A percentile compares a stretch with the other conserved stretches of the same genome.
Conservation (phyloP, 371 early-diverging fungal species). For the Massospora cicadina region DNA sequence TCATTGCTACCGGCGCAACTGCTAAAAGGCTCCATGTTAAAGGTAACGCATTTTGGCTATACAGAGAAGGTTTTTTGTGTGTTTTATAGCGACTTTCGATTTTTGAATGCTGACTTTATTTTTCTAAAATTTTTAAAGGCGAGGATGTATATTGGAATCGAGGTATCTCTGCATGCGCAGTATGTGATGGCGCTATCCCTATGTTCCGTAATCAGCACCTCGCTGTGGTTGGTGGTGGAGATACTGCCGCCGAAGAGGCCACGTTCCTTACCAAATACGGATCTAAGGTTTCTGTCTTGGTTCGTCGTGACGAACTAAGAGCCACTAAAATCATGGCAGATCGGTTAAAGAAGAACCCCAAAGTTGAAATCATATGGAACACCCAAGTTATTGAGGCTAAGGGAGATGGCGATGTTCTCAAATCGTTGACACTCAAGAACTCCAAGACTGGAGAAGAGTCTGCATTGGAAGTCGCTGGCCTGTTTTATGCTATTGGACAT, state of each 20-base stretch:
- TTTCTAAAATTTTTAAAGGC: slow-evolving; percentile 19
- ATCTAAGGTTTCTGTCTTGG: slow-evolving; percentile 80
- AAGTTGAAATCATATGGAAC: slow-evolving; percentile 87
- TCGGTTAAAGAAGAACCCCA: slow-evolving; percentile 63
- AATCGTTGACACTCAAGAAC: slow-evolving; percentile 48
- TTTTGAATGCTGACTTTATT: not conserved
- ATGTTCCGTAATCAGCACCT: slow-evolving; percentile 88
- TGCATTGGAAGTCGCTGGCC: slow-evolving; percentile 60
- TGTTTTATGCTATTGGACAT: slow-evolving; percentile 99
- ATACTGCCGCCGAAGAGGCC: slow-evolving; percentile 98
- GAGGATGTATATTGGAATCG: slow-evolving; percentile 82
- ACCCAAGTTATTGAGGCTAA: slow-evolving; percentile 62
- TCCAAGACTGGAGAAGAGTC: slow-evolving; percentile 44
- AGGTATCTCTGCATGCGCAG: slow-evolving; percentile 98
- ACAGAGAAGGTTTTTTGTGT: not conserved
- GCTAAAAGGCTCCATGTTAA: slow-evolving; percentile 80
- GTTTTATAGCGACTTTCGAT: slow-evolving; percentile 13
- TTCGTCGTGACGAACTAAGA: slow-evolving; percentile 89
- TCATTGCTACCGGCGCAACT: slow-evolving; percentile 97
- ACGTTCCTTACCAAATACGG: slow-evolving; percentile 89
- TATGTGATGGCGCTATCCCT: slow-evolving; percentile 97
- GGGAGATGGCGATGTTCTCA: slow-evolving; percentile 66
- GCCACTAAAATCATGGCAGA: slow-evolving; percentile 93
- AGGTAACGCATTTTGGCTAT: slow-evolving; percentile 15
- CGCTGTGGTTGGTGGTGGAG: slow-evolving; percentile 97